Base-by-base conservation (phyloP, 495 filamentous ascomycete genomes). In the Penicillium cinerascens region DNA sequence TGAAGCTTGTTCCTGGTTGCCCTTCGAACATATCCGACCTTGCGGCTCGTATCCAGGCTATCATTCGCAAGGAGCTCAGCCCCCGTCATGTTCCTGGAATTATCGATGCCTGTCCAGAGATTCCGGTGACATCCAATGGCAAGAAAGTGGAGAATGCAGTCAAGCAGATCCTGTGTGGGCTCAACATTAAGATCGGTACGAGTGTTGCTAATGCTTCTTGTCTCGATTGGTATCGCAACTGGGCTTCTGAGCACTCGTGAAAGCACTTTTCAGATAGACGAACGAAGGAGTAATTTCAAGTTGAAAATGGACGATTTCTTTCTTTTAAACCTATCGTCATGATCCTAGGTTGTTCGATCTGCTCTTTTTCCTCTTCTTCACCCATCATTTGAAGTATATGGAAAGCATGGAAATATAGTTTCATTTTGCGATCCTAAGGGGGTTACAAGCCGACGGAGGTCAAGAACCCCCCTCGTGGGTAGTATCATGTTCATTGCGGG, bases 101-200 rank as follows among this genome's bases (percentile, higher is more conserved):
- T 15, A 76, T 95, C 38, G 88, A 89, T 54, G 82, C 85, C 62
- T 88, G 85, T 46, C 80, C 78, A 0, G 89, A 92, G 43, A 90
- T 97, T 42, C 91, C 91, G 1, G 84, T 90, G 59, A 97, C 91
- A 23, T 85, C 82, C 0, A 96, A 96, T 62, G 91, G 92, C 38
- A 96, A 96, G 75, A 96, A 96, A 73, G 89, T 96, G 35, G 91
- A 96, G 64, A 88, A 92, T 29, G 87, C 89, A 2, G 91, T 95
- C 22, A 96, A 96, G 73, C 90, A 95, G 74, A 96, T 96, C 37
- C 65, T 96, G n/a, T 92, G 86, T 29, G 91, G 91, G 6, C 78
- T 88, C 61, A 83, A 88, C 46, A 85, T 95, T 47, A 91, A 88
- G 73, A 91, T 89, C 10, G 87, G 86, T 27, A 87, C 91, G 0